A percentile compares a stretch with the other conserved stretches of the same genome.
Evolutionary conservation across 345 rosid species (phyloP).

Genomic region (Rhizophora mangle): DNA sequence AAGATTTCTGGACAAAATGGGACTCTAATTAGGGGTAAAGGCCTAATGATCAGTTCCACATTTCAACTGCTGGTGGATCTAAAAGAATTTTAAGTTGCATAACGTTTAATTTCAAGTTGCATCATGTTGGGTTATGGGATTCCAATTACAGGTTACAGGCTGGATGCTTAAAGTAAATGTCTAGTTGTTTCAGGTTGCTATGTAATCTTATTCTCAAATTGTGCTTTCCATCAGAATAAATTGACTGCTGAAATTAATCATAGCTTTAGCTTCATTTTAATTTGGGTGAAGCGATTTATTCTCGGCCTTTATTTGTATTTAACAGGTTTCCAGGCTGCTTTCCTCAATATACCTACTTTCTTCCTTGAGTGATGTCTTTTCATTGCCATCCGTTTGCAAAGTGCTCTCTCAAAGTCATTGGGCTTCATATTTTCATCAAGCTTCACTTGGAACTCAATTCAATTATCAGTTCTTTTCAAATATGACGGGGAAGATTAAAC

Average conservation of each 20-base stretch:
- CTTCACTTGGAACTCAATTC: constrained; percentile 76
- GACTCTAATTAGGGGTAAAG: no score
- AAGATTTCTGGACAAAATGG: no score
- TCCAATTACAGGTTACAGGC: no score
- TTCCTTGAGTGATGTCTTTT: constrained; percentile 42
- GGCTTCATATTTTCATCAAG: constrained; percentile 97
- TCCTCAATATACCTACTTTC: constrained; percentile 57
- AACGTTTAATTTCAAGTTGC: no score
- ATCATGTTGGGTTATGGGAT: no score
- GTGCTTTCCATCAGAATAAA: not conserved
- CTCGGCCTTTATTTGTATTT: not conserved
- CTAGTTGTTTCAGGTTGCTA: no score
- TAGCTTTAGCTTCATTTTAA: not conserved
- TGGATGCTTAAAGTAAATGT: no score
- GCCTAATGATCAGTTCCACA: no score
- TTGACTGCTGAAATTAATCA: not conserved
- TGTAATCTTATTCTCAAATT: not conserved
- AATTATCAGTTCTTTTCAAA: constrained; percentile 58
- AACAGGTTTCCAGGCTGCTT: constrained; percentile 79
- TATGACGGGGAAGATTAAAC: constrained; percentile 34
- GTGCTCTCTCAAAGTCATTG: constrained; percentile 70
- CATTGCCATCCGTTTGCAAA: constrained; percentile 43
- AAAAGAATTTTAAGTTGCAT: no score
- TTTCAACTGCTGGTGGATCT: no score
- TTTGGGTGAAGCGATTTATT: not conserved